Base-by-base conservation (phyloP, 1,284 basidiomycete species). In the Apiotrichum mycotoxinovorans region DNA sequence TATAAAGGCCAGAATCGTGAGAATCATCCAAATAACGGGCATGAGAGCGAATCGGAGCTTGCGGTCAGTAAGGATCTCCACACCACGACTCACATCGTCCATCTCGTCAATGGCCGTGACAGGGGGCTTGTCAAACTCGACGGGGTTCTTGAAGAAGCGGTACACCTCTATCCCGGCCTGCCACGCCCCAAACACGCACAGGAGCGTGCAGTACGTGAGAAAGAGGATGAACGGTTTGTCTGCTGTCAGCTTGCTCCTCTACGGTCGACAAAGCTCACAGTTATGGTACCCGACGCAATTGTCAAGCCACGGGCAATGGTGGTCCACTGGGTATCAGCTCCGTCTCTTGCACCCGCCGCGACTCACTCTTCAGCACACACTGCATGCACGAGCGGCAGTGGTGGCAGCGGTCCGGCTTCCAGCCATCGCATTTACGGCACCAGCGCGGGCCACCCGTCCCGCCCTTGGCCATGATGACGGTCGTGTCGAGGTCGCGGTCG, bases 291-390 rank as follows among this genome's bases (percentile, higher is more conserved):
- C 90, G 51, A 94, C 83, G 73, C 91, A 94, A 69, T 82, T 87
- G 40, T 84, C 88, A 17, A 93, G 78, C 91, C 91, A 94, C 3
- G 87, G 86, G 70, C 91, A 94, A 70, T 94, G 91, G 71, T 93
- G 91, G 72, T 94, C 90, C 60, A 66, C 63, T 65, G 53, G n/a
- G 27, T 17, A 43, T 59, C 52, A 60, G 45, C 48, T 51, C 40
- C 49, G 7, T n/a, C n/a, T n/a, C n/a, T n/a, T n/a, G n/a, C n/a
- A n/a, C 15, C 34, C 37, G 17, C 22, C 10, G 20, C 12, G 52
- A 88, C 89, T 87, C 85, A 92, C 88, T 75, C 78, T 91, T 92
- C 44, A 93, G 77, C 10, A 90, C 85, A 72, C 91, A 93, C 41
- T 86, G 80, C 41, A 84, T 82, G 71, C 91, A 93, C 38, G 82